Evolutionary conservation across 106 monocot species (phyloP).

Genomic region (Dendrobium huoshanense): DNA sequence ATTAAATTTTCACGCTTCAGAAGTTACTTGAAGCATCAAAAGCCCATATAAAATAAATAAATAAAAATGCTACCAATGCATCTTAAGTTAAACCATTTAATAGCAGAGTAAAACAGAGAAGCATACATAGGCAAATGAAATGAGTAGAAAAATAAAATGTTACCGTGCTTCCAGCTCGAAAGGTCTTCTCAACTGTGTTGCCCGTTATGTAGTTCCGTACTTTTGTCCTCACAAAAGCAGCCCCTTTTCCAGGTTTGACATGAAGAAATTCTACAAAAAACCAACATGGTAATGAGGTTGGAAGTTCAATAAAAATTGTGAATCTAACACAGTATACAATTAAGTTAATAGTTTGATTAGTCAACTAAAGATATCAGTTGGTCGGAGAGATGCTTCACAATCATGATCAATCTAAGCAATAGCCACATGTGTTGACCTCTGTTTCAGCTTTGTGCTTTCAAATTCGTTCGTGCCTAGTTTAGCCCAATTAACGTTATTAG

Average conservation of each 20-base stretch:
- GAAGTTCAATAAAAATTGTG: background rate
- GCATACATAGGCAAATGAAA: background rate
- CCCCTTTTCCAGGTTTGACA: constrained; percentile 97
- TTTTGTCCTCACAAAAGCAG: constrained; percentile 96
- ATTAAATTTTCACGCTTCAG: background rate
- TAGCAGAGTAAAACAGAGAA: background rate
- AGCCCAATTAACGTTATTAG: too few species aligned
- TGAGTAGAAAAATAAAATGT: constrained; percentile 5
- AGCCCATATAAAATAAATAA: too few species aligned
- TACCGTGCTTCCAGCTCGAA: constrained; percentile 97
- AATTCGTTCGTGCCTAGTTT: too few species aligned
- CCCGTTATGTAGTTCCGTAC: constrained; percentile 82
- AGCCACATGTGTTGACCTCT: too few species aligned
- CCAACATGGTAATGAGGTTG: background rate
- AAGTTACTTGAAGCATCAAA: background rate
- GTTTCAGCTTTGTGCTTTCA: too few species aligned
- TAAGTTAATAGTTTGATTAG: background rate
- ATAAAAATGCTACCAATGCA: too few species aligned
- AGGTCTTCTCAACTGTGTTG: constrained; percentile 93
- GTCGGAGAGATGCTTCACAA: background rate
- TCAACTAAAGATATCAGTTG: background rate
- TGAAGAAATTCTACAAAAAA: constrained; percentile 77
- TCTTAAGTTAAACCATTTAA: background rate
- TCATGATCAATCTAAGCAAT: background rate
- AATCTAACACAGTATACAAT: background rate